phyloP scores from a whole-genome alignment of 2,329 filamentous ascomycete genomes.

The Nigrospora oryzae region DNA sequence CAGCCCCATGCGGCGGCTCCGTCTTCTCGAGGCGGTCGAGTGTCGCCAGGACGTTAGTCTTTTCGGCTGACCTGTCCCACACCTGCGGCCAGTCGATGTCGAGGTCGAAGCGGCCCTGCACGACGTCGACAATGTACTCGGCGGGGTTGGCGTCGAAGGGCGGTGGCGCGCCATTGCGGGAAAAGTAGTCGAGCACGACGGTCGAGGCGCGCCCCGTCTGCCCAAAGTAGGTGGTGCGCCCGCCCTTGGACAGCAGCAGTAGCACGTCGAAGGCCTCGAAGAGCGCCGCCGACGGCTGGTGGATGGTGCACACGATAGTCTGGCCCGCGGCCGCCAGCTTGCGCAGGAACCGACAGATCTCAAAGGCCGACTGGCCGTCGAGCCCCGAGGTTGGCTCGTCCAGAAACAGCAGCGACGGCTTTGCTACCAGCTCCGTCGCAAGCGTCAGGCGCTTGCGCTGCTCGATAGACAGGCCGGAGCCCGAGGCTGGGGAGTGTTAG shows the following conservation, averaged over 20 bases:
- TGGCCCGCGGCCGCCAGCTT: constrained; percentile 57
- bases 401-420: constrained; percentile 59
- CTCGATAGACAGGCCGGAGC: constrained; percentile 38
- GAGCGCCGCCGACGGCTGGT: constrained; percentile 61
- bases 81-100: constrained; percentile 7
- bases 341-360: constrained; percentile 63
- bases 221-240: constrained; percentile 66
- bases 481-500: constrained; percentile 17
- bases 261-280: constrained; percentile 70
- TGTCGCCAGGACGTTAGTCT: constrained; percentile 1
- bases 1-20: background rate
- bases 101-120: constrained; percentile 38
- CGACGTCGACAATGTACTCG: constrained; percentile 38
- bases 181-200: constrained; percentile 60
- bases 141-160: constrained; percentile 45
- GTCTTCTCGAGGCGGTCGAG: constrained; percentile 5
- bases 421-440: constrained; percentile 61
- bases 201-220: constrained; percentile 54
- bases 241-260: constrained; percentile 58
- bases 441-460: constrained; percentile 59
- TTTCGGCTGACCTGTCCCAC: constrained; percentile 6
- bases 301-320: constrained; percentile 67
- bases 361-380: constrained; percentile 61
- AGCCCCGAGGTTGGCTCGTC: constrained; percentile 68
- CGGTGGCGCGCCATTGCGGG: constrained; percentile 50